Evolutionary conservation across 1,139 yeast genomes (phyloP).

Genomic region (Candida buenavistaensis): DNA sequence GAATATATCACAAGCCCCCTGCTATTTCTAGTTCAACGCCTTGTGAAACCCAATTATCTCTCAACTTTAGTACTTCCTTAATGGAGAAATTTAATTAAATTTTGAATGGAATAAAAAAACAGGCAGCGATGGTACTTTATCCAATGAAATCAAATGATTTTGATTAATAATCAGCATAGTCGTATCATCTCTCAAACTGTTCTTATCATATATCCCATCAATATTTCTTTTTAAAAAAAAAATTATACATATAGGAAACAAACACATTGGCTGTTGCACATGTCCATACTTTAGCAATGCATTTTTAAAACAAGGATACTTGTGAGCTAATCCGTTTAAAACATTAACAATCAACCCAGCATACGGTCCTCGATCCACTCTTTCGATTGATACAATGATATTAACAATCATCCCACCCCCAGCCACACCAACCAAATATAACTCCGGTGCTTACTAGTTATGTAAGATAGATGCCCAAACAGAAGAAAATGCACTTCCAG

Average conservation of each 20-base stretch:
- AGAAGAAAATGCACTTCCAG: slow-evolving; percentile 37
- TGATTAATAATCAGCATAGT: slow-evolving; percentile 18
- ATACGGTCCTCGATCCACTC: slow-evolving; percentile 21
- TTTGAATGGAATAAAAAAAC: slow-evolving; percentile 34
- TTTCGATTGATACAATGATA: slow-evolving; percentile 20
- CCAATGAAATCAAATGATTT: slow-evolving; percentile 21
- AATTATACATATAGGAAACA: slow-evolving; percentile 13
- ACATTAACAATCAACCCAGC: slow-evolving; percentile 23
- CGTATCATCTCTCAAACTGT: slow-evolving; percentile 17
- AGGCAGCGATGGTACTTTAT: slow-evolving; percentile 28
- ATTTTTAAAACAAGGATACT: slow-evolving; percentile 13
- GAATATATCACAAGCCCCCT: slow-evolving; percentile 26
- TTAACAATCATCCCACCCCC: slow-evolving; percentile 34
- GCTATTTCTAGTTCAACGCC: slow-evolving; percentile 30
- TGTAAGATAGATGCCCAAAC: slow-evolving; percentile 36
- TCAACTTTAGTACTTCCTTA: slow-evolving; percentile 22
- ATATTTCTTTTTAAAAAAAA: slow-evolving; percentile 17
- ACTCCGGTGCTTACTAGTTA: slow-evolving; percentile 33
- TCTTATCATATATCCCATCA: slow-evolving; percentile 16
- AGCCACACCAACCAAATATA: slow-evolving; percentile 32
- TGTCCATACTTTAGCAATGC: slow-evolving; percentile 9
- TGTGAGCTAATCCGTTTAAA: slow-evolving; percentile 19
- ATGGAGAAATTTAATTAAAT: slow-evolving; percentile 31
- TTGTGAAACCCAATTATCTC: slow-evolving; percentile 30
- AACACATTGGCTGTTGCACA: slow-evolving; percentile 14